Conservation (phyloP, 306 rosid genomes). For the Lupinus albus region DNA sequence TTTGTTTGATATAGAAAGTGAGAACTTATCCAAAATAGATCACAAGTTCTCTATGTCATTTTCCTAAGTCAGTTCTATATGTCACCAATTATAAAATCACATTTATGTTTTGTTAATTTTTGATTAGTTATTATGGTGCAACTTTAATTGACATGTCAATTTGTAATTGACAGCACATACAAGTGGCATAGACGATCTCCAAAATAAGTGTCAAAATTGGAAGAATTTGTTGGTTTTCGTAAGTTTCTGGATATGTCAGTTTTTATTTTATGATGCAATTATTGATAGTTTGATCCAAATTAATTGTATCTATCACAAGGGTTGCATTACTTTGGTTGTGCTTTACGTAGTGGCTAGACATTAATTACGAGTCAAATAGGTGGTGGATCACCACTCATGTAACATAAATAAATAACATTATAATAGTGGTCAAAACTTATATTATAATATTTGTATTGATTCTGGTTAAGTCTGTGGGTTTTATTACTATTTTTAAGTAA, state of each 20-base stretch:
- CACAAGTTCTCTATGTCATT: no score
- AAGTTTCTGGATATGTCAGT: slow-evolving; percentile 29
- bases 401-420: slow-evolving; percentile 32
- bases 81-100: no score
- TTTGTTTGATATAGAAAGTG: no score
- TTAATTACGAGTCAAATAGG: slow-evolving; percentile 32
- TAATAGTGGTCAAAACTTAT: slow-evolving; percentile 39
- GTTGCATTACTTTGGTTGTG: no score
- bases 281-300: slow-evolving; percentile 27
- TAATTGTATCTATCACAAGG: slow-evolving; percentile 25
- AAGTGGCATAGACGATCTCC: no score
- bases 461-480: not conserved
- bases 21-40: no score
- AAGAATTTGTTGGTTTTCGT: slow-evolving; percentile 42
- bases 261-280: not conserved
- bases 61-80: no score
- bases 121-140: no score
- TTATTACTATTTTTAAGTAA: not conserved
- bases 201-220: slow-evolving; percentile 41
- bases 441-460: slow-evolving; percentile 27
- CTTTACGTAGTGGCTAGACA: slow-evolving; percentile 39
- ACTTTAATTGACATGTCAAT: no score
- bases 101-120: no score
- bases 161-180: no score
- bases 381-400: slow-evolving; percentile 33